These are phyloP conservation scores for Aristolochia fimbriata DNA, from an alignment of 164 flowering plant genomes.

Conservation along the genomic window DNA sequence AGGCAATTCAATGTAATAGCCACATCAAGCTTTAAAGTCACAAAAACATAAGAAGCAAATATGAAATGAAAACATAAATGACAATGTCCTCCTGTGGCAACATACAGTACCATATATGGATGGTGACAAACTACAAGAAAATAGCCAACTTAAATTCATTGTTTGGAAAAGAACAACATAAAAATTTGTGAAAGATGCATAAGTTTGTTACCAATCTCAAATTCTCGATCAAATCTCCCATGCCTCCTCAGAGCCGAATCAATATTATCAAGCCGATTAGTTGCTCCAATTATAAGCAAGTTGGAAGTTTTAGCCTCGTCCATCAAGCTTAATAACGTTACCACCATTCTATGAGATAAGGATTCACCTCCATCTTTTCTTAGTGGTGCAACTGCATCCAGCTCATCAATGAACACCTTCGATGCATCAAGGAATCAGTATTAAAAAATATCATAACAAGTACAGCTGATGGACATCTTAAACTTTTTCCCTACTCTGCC, in stretches of 20 bases:
- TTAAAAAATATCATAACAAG: background rate
- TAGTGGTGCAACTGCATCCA: constrained; percentile 98
- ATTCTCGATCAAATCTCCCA: constrained; percentile 89
- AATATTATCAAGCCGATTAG: constrained; percentile 75
- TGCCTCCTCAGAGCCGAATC: constrained; percentile 93
- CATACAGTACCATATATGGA: too few relatives aligned
- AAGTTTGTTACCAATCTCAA: constrained; percentile 62
- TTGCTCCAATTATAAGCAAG: constrained; percentile 74
- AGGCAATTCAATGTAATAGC: too few relatives aligned
- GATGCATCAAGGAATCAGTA: background rate
- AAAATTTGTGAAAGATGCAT: constrained; percentile 2
- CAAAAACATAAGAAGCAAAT: too few relatives aligned
- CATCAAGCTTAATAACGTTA: constrained; percentile 80
- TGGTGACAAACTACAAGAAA: too few relatives aligned
- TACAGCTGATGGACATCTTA: background rate
- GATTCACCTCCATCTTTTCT: constrained; percentile 83
- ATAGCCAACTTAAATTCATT: too few relatives aligned
- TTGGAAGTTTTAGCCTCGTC: constrained; percentile 70
- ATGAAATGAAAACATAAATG: too few relatives aligned
- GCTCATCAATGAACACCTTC: constrained; percentile 94
- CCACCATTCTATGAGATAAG: constrained; percentile 82
- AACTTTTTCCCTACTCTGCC: background rate
- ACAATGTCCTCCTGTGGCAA: too few relatives aligned
- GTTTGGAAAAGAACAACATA: background rate
- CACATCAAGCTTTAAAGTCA: too few relatives aligned